These are phyloP conservation scores for Nakaseomyces uthaithaninus DNA, from an alignment of 1,139 yeast genomes.

Conservation along the genomic window DNA sequence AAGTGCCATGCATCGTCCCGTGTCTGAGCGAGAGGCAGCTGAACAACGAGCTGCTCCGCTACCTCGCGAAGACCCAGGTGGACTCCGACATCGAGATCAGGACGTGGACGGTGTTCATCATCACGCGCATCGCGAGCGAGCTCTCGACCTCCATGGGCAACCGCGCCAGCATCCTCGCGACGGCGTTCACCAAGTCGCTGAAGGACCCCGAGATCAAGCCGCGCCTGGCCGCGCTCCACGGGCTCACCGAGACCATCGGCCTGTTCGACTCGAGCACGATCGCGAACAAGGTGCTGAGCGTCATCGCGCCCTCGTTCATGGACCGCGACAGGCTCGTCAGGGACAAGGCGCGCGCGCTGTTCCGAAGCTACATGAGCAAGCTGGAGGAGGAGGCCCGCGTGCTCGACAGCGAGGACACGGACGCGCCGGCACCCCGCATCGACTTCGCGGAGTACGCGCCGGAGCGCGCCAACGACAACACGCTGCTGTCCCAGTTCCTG, in stretches of 20 bases:
- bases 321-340: constrained; percentile 69
- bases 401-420: constrained; percentile 40
- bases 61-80: constrained; percentile 79
- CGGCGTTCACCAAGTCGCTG: constrained; percentile 79
- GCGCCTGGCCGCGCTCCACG: constrained; percentile 68
- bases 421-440: not conserved
- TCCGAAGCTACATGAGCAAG: constrained; percentile 54
- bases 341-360: constrained; percentile 57
- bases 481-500: constrained; percentile 26
- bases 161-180: constrained; percentile 64
- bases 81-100: constrained; percentile 80
- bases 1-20: constrained; percentile 55
- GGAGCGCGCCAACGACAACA: constrained; percentile 18
- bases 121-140: constrained; percentile 60
- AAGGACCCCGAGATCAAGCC: constrained; percentile 76
- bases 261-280: constrained; percentile 69
- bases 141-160: constrained; percentile 46
- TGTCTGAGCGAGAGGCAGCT: constrained; percentile 71
- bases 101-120: constrained; percentile 72
- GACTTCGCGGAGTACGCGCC: constrained; percentile 21
- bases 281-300: constrained; percentile 76
- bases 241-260: constrained; percentile 57
- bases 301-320: constrained; percentile 73
- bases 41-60: constrained; percentile 75
- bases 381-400: constrained; percentile 58